phyloP scores from a whole-genome alignment of 192 early-diverging fungal genomes.

The Pecoramyces ruminantium region DNA sequence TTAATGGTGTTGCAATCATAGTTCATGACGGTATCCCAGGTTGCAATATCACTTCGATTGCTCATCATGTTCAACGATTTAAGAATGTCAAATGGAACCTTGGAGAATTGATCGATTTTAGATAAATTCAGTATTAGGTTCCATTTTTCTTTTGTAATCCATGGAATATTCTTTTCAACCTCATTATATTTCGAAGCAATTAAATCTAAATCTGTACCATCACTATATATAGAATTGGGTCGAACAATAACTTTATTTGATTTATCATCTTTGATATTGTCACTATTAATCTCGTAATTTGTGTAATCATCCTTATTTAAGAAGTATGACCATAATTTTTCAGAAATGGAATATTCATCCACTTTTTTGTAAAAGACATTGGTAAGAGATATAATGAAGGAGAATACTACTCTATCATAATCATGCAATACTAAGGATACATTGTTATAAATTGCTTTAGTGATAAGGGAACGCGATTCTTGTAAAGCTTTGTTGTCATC shows the following conservation, averaged over 20 bases:
- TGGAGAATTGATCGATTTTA: neutral
- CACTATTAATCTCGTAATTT: neutral
- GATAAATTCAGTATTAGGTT: neutral
- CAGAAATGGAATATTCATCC: neutral
- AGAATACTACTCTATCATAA: neutral
- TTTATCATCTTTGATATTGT: neutral
- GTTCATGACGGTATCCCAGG: neutral
- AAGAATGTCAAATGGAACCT: neutral
- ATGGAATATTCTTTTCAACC: neutral
- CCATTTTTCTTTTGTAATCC: neutral
- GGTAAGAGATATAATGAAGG: neutral
- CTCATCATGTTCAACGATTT: neutral
- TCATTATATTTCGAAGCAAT: neutral
- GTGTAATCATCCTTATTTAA: neutral
- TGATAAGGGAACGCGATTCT: neutral
- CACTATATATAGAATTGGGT: neutral
- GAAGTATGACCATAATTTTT: neutral
- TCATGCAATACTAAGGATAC: neutral
- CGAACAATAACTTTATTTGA: neutral
- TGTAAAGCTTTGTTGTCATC: neutral
- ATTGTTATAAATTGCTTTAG: neutral
- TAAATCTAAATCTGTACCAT: neutral
- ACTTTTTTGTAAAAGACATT: neutral
- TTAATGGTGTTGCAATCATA: neutral
- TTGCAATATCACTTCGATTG: neutral